Evolutionary conservation across 768 basidiomycete species (phyloP).

Genomic region (Amanita jacksonii): DNA sequence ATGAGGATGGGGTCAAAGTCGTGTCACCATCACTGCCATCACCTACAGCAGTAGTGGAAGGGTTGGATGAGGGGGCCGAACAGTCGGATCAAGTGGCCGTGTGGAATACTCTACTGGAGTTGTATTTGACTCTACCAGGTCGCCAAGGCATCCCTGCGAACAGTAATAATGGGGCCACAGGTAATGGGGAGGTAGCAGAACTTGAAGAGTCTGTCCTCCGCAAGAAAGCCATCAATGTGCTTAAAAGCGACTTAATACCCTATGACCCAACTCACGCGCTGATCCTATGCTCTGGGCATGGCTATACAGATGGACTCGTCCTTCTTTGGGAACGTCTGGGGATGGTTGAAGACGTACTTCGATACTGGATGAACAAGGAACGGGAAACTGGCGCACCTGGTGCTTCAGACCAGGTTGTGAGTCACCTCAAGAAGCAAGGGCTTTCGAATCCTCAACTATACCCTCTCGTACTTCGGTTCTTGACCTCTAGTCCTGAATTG

Average conservation of each 20-base stretch:
- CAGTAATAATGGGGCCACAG: constrained; percentile 13
- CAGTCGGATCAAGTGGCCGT: constrained; percentile 70
- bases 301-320: constrained; percentile 79
- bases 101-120: constrained; percentile 93
- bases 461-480: constrained; percentile 78
- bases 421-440: constrained; percentile 69
- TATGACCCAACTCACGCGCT: constrained; percentile 89
- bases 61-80: constrained; percentile 27
- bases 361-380: constrained; percentile 85
- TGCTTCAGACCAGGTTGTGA: constrained; percentile 54
- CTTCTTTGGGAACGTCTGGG: constrained; percentile 88
- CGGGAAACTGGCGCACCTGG: constrained; percentile 20
- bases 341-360: constrained; percentile 92
- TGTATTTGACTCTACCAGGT: constrained; percentile 66
- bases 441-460: constrained; percentile 64
- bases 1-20: constrained; percentile 11
- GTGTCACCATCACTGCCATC: constrained; percentile 9
- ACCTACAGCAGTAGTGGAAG: constrained; percentile 19
- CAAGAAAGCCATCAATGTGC: constrained; percentile 65
- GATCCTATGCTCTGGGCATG: constrained; percentile 83
- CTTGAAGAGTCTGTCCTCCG: constrained; percentile 29
- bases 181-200: background rate
- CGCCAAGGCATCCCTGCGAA: constrained; percentile 5
- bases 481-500: constrained; percentile 74
- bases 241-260: constrained; percentile 52